Evolutionary conservation across 345 rosid genomes (phyloP).

Genomic region (Acer yangbiense): DNA sequence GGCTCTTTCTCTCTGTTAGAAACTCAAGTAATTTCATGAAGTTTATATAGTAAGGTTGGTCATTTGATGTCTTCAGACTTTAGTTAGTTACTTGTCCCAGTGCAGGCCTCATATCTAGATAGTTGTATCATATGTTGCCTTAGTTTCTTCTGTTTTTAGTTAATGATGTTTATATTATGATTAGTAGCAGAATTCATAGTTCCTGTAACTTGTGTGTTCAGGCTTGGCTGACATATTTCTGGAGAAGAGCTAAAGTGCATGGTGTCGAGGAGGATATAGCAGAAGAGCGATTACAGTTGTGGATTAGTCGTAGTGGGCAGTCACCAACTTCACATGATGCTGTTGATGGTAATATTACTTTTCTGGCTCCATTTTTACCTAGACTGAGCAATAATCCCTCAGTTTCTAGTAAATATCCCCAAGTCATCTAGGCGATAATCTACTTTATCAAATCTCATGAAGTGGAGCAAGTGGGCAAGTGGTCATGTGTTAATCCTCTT

Average conservation of each 20-base stretch:
- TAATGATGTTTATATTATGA: background rate
- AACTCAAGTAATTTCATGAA: background rate
- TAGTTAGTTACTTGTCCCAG: background rate
- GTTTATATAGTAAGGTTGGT: background rate
- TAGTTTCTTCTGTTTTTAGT: background rate
- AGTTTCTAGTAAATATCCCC: background rate
- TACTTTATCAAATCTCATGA: background rate
- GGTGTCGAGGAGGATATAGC: constrained; percentile 77
- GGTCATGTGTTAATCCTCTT: background rate
- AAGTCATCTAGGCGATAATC: background rate
- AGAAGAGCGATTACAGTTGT: constrained; percentile 67
- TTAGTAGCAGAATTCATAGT: background rate
- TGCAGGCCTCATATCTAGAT: background rate
- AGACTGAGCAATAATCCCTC: background rate
- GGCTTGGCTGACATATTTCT: constrained; percentile 88
- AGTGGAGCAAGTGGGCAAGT: background rate
- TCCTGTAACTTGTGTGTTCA: constrained; percentile 25
- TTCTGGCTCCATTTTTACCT: background rate
- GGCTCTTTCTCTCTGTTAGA: constrained; percentile 1
- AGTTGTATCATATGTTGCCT: background rate
- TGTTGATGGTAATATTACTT: constrained; percentile 58
- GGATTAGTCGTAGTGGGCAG: constrained; percentile 67
- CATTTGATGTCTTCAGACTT: background rate
- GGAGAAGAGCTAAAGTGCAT: constrained; percentile 78
- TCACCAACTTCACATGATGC: constrained; percentile 70